Percentiles rank a stretch among this genome's conserved stretches.
phyloP scores from a whole-genome alignment of 1,139 yeast species.

The Nakaseomyces sp. region DNA sequence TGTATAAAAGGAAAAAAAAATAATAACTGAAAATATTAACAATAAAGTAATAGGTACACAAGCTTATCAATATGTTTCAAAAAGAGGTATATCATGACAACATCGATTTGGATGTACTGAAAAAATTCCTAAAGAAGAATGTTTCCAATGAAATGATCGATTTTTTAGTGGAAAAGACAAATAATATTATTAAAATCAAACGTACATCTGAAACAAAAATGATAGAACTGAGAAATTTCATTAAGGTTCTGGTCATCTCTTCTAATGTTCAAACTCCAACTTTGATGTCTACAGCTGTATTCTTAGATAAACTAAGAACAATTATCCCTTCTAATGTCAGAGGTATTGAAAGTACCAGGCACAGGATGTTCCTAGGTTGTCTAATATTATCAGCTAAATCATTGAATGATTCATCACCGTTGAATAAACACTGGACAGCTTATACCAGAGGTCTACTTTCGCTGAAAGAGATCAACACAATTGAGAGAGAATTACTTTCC shows the following conservation, averaged over 20 bases:
- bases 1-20: too few species aligned
- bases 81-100: neutral
- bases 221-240: slow-evolving; percentile 39
- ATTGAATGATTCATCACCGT: slow-evolving; percentile 85
- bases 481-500: slow-evolving; percentile 78
- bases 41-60: too few species aligned
- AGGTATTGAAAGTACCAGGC: slow-evolving; percentile 91
- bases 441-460: slow-evolving; percentile 82
- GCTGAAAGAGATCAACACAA: slow-evolving; percentile 74
- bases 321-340: slow-evolving; percentile 80
- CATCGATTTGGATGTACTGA: neutral
- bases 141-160: slow-evolving; percentile 73
- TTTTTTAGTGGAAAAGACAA: slow-evolving; percentile 70
- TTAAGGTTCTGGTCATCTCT: slow-evolving; percentile 58
- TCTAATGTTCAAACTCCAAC: slow-evolving; percentile 95
- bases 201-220: slow-evolving; percentile 15
- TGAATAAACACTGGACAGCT: slow-evolving; percentile 91
- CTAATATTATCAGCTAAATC: slow-evolving; percentile 83
- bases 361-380: slow-evolving; percentile 82
- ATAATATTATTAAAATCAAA: slow-evolving; percentile 60
- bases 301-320: slow-evolving; percentile 64
- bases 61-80: too few species aligned
- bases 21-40: too few species aligned
- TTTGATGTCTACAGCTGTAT: slow-evolving; percentile 81
- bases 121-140: neutral